Evolutionary conservation across 2,329 filamentous ascomycete genomes (phyloP), one percentile per base, ranked within the genome.

Genomic region (Xylariaceae sp.): DNA sequence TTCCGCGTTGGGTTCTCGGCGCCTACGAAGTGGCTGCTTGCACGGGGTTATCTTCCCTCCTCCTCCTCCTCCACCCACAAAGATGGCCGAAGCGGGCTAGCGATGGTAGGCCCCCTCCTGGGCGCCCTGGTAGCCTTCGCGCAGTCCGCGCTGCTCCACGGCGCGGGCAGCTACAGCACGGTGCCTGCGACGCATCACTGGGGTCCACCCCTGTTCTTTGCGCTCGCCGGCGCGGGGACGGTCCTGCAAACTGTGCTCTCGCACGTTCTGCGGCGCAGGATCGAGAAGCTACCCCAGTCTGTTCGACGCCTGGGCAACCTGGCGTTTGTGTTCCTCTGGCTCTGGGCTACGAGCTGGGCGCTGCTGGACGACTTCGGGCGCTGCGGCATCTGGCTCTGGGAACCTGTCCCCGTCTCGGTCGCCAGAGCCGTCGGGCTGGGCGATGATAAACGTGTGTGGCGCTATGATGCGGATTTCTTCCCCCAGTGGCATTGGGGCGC

Each of bases 281-380:
- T 55, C 15, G n/a, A 21, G 13, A 50, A 36, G 3, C 11, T 79
- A 1, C 83, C 86, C 3, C 71, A 64, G 30, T 68, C 68, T 62
- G 23, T 82, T 2, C 72, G 81, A 39, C 76, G 81, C 35, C 55
- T 69, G 0, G 79, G 75, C 0, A 96, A 94, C 61, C 69, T 89
- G 0, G 18, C 77, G 0, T 88, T 86, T 60, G 80, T 85, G 1
- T 58, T 85, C 4, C 62, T 69, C 0, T 97, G 91, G 90, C 73
- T 95, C 55, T 82, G 85, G 49, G 69, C 76, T 13, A 93, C 89
- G 0, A 81, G 81, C 1, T 77, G 77, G 33, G 69, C 85, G 29
- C 77, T 96, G n/a, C 76, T 85, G 9, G 84, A 96, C 66, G 92
- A 97, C 65, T 85, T 96, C 67, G 81, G 86, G 0, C 77, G 80